A percentile compares a stretch with the other conserved stretches of the same genome.
phyloP scores from a whole-genome alignment of 2,329 filamentous ascomycete species.

The Ophidiomyces ophidiicola region DNA sequence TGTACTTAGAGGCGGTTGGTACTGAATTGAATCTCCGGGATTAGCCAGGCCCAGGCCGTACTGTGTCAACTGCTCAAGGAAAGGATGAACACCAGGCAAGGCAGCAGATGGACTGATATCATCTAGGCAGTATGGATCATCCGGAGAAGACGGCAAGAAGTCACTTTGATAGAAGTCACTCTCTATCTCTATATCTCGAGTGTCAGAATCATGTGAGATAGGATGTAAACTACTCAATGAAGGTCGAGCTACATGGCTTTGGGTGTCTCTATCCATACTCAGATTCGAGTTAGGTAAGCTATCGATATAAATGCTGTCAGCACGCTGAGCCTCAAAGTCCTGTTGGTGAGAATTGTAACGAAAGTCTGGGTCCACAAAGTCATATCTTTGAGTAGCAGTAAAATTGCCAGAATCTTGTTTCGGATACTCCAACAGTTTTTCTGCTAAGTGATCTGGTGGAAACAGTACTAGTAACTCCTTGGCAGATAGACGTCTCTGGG shows the following conservation, averaged over 20 bases:
- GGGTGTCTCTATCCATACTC: slow-evolving; percentile 8
- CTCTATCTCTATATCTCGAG: neutral
- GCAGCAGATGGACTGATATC: neutral
- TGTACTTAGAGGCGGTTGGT: neutral
- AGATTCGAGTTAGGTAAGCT: slow-evolving; percentile 13
- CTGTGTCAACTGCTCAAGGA: slow-evolving; percentile 1
- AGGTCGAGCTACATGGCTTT: neutral
- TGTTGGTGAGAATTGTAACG: slow-evolving; percentile 3
- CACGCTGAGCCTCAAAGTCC: slow-evolving; percentile 7
- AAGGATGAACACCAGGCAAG: neutral
- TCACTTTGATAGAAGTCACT: slow-evolving; percentile 1
- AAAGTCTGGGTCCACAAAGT: slow-evolving; percentile 11
- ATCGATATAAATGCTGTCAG: slow-evolving; percentile 11
- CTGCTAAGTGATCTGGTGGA: slow-evolving; percentile 32
- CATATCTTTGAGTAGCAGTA: slow-evolving; percentile 13
- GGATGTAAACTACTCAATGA: neutral
- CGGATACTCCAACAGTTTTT: slow-evolving; percentile 1
- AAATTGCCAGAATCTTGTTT: slow-evolving; percentile 14
- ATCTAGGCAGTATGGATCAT: slow-evolving; percentile 5
- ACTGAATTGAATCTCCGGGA: neutral
- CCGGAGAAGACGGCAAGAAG: neutral
- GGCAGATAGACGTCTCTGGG: slow-evolving; percentile 61
- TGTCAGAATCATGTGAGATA: neutral
- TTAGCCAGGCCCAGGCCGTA: neutral
- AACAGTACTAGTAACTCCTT: slow-evolving; percentile 59